phyloP scores from a whole-genome alignment of 176 grass and related monocot species.

The Alopecurus myosuroides region DNA sequence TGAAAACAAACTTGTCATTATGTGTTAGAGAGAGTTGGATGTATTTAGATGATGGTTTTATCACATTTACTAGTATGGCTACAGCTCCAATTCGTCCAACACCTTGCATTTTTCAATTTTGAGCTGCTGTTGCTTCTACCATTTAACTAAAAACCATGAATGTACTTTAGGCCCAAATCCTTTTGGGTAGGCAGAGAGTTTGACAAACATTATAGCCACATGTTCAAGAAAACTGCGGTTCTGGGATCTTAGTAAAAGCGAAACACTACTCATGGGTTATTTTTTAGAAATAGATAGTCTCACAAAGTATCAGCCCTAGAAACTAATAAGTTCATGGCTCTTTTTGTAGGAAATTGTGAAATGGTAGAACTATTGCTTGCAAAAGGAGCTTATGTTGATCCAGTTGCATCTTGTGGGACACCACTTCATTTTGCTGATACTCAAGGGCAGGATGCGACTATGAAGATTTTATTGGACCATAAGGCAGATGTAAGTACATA shows the following conservation, averaged over 20 bases:
- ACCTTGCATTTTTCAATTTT: background rate
- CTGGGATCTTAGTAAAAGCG: background rate
- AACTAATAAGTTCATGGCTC: background rate
- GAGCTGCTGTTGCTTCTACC: background rate
- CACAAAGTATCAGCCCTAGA: background rate
- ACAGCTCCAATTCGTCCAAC: background rate
- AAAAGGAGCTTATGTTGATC: constrained; percentile 20
- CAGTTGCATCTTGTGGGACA: background rate
- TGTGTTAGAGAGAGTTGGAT: background rate
- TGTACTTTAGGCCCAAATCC: background rate
- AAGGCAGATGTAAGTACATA: background rate
- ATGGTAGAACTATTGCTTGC: constrained; percentile 10
- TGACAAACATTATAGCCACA: background rate
- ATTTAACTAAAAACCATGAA: background rate
- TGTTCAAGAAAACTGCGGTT: background rate
- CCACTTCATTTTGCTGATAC: constrained; percentile 16
- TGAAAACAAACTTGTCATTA: background rate
- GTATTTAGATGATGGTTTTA: background rate
- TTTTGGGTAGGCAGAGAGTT: background rate
- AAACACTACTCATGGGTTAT: background rate
- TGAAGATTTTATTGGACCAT: constrained; percentile 16
- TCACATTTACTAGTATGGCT: background rate
- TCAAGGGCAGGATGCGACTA: background rate
- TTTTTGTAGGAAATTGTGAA: constrained; percentile 3
- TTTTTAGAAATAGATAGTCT: background rate